These are phyloP conservation scores for Scutellaria baicalensis DNA, from an alignment of 257 asterid species.

Conservation along the genomic window DNA sequence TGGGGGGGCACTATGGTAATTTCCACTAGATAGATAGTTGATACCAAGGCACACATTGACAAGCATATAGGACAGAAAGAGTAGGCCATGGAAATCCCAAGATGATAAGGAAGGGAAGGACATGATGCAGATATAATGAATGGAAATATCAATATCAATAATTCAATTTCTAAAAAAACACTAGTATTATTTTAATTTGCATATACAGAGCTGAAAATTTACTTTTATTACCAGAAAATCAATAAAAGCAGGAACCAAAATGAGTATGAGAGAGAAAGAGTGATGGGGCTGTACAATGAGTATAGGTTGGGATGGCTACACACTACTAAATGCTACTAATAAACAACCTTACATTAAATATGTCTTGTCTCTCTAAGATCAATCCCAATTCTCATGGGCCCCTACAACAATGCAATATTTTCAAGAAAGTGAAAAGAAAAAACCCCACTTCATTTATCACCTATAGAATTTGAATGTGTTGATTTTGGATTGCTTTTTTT, in stretches of 20 bases:
- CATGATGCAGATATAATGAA: background rate
- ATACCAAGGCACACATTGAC: slow-evolving; percentile 7
- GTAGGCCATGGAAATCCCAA: slow-evolving; percentile 24
- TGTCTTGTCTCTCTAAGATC: slow-evolving; percentile 2
- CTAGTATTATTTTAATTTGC: background rate
- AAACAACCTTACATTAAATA: slow-evolving; percentile 13
- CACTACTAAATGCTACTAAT: slow-evolving; percentile 20
- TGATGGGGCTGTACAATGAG: slow-evolving; percentile 14
- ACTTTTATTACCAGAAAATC: background rate
- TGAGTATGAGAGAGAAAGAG: slow-evolving; percentile 4
- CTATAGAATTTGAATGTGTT: background rate
- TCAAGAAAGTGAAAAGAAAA: background rate
- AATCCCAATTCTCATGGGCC: slow-evolving; percentile 10
- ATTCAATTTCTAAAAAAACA: background rate
- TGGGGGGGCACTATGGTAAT: slow-evolving; percentile 7
- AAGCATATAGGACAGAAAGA: slow-evolving; percentile 9
- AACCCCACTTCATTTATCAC: background rate
- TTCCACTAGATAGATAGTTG: background rate
- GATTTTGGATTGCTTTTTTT: background rate
- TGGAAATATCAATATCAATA: background rate
- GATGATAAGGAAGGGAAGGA: slow-evolving; percentile 31
- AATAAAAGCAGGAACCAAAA: slow-evolving; percentile 10
- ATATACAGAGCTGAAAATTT: background rate
- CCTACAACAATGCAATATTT: background rate
- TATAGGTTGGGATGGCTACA: slow-evolving; percentile 19